Conservation (phyloP, 768 basidiomycete species). For the Rickenella mellea region DNA sequence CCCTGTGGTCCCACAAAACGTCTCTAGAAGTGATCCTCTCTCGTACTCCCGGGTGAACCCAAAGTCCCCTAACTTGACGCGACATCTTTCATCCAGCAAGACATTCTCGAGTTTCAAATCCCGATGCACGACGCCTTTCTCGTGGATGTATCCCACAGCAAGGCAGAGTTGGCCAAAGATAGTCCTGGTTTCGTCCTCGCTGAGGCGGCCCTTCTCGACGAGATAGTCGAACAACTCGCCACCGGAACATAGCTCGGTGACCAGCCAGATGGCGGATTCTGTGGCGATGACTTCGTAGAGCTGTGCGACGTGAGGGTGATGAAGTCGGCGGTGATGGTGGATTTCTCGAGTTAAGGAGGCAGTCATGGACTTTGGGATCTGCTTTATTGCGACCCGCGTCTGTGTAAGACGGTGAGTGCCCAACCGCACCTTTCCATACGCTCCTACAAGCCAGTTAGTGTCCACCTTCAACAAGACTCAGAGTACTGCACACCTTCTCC, state of each 20-base stretch:
- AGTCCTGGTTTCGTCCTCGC: constrained; percentile 73
- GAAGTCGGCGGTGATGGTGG: constrained; percentile 94
- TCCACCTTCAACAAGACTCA: constrained; percentile 9
- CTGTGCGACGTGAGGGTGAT: constrained; percentile 91
- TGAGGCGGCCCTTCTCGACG: constrained; percentile 83
- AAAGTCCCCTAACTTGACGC: constrained; percentile 90
- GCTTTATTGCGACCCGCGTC: constrained; percentile 92
- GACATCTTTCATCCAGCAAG: constrained; percentile 79
- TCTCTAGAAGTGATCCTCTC: constrained; percentile 69
- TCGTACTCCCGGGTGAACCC: constrained; percentile 94
- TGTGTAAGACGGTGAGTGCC: constrained; percentile 91
- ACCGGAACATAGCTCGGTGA: constrained; percentile 92
- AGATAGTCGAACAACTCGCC: constrained; percentile 99
- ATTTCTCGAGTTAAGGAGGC: constrained; percentile 92
- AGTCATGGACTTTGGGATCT: constrained; percentile 91
- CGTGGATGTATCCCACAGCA: constrained; percentile 88
- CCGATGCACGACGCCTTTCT: constrained; percentile 89
- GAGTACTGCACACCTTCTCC: constrained; percentile 67
- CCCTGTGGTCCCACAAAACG: constrained; percentile 91
- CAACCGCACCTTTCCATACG: constrained; percentile 92
- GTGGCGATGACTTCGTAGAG: constrained; percentile 98
- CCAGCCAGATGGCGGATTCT: constrained; percentile 91
- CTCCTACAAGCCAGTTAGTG: constrained; percentile 39
- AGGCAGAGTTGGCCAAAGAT: constrained; percentile 96
- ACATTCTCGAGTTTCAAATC: constrained; percentile 97